phyloP scores from a whole-genome alignment of 1,284 basidiomycete genomes.

The Singerocomus rubriflavus region DNA sequence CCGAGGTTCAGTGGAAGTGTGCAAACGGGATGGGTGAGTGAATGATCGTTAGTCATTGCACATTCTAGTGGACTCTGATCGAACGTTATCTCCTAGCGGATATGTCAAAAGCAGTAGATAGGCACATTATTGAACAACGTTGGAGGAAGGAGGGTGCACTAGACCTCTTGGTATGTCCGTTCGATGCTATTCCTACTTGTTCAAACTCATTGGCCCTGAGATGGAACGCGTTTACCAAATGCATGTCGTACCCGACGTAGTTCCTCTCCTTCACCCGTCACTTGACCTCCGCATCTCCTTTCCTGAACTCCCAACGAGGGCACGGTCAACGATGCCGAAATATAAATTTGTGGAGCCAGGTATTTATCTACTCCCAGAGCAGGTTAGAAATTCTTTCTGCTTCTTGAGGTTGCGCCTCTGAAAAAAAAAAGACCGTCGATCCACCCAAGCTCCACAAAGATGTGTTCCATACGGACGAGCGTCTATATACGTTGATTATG shows the following conservation, averaged over 20 bases:
- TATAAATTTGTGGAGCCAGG: slow-evolving; percentile 70
- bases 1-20: slow-evolving; percentile 74
- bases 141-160: slow-evolving; percentile 86
- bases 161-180: slow-evolving; percentile 71
- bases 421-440: slow-evolving; percentile 49
- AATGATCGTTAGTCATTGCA: slow-evolving; percentile 1
- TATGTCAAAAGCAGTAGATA: slow-evolving; percentile 66
- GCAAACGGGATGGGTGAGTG: slow-evolving; percentile 71
- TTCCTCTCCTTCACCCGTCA: slow-evolving; percentile 71
- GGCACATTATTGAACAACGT: slow-evolving; percentile 77
- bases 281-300: slow-evolving; percentile 70
- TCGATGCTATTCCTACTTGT: not conserved
- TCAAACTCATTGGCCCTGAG: slow-evolving; percentile 36
- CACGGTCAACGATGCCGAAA: slow-evolving; percentile 36
- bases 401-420: slow-evolving; percentile 1
- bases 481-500: slow-evolving; percentile 86
- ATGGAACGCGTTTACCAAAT: slow-evolving; percentile 93
- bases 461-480: slow-evolving; percentile 76
- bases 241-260: slow-evolving; percentile 85
- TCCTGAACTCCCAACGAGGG: slow-evolving; percentile 33
- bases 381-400: slow-evolving; percentile 40
- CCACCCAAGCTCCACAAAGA: slow-evolving; percentile 67
- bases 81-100: slow-evolving; percentile 44
- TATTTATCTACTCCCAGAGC: slow-evolving; percentile 57
- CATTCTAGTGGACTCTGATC: slow-evolving; percentile 1